Evolutionary conservation across 2,329 filamentous ascomycete species (phyloP), one percentile per base, ranked within the genome.

Genomic region (Myriangium duriaei): DNA sequence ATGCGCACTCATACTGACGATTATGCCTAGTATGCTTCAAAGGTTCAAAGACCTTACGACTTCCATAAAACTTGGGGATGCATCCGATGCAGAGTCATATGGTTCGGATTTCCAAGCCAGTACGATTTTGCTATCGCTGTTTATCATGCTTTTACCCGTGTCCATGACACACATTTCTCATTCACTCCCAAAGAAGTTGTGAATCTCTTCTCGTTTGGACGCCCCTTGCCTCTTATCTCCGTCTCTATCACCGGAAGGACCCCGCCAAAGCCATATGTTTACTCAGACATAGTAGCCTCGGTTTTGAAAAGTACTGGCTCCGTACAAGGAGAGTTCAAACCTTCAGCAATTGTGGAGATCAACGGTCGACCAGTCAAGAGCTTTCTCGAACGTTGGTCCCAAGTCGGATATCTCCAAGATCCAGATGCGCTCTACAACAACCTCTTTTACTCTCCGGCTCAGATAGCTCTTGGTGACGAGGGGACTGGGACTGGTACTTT

Each of bases 81-180:
- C 2, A 63, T 67, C 33, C 55, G 57, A 35, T 42, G 42, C 4
- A 62, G 62, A 24, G 55, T 62, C 2, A 48, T 51, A 11, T 47
- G 45, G 35, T 56, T 50, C 24, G 39, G 43, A 5, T 66, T 62
- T 40, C 45, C 44, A 7, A 63, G 57, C 26, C 63, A 67, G 39
- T 64, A 60, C 34, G 55, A 58, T 12, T 68, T 67, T 43, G 63
- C 63, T 7, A 61, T 52, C 44, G 70, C 71, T 17, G 59, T 82
- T 2, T 68, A 70, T 40, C 55, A 63, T 24, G 55, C 72, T 5
- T 61, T 76, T 21, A 62, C 64, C 15, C 61, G 61, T 1, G 69
- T 72, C 3, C 74, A 81, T 46, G 78, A 83, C 50, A 74, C 75
- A 1, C 79, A 83, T 49, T 75, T 79, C 35, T 57, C 62, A 2